Evolutionary conservation across 2,329 filamentous ascomycete species (phyloP).

Genomic region (Coniella vitis): DNA sequence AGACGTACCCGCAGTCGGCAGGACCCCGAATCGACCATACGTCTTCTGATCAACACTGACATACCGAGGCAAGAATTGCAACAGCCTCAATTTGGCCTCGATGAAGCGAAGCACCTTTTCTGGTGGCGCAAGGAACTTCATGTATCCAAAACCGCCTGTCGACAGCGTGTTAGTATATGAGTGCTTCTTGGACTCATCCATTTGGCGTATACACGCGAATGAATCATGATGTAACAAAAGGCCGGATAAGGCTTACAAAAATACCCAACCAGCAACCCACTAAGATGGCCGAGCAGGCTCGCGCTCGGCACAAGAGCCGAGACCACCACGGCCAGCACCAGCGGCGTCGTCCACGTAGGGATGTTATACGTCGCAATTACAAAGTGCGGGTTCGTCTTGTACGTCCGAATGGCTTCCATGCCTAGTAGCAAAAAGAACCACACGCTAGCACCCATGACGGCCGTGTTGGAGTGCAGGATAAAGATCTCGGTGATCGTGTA

Average conservation of each 20-base stretch:
- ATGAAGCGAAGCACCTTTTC: constrained; percentile 84
- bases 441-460: constrained; percentile 78
- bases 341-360: constrained; percentile 85
- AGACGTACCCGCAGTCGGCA: constrained; percentile 43
- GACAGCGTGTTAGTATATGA: constrained; percentile 18
- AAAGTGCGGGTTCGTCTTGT: constrained; percentile 73
- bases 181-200: background rate
- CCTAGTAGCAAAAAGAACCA: constrained; percentile 89
- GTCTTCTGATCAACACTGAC: constrained; percentile 95
- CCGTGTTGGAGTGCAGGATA: constrained; percentile 63
- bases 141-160: constrained; percentile 74
- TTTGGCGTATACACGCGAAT: background rate
- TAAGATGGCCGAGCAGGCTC: constrained; percentile 80
- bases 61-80: constrained; percentile 81
- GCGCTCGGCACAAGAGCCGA: constrained; percentile 73
- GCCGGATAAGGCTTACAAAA: constrained; percentile 46
- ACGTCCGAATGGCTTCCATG: constrained; percentile 80
- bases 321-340: constrained; percentile 69
- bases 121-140: constrained; percentile 83
- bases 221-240: background rate
- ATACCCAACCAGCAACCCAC: constrained; percentile 77
- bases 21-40: constrained; percentile 83
- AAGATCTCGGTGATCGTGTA: constrained; percentile 75
- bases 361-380: constrained; percentile 58
- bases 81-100: constrained; percentile 78